Conservation (phyloP, 2,329 filamentous ascomycete genomes). For the Tolypocladium nubicola region DNA sequence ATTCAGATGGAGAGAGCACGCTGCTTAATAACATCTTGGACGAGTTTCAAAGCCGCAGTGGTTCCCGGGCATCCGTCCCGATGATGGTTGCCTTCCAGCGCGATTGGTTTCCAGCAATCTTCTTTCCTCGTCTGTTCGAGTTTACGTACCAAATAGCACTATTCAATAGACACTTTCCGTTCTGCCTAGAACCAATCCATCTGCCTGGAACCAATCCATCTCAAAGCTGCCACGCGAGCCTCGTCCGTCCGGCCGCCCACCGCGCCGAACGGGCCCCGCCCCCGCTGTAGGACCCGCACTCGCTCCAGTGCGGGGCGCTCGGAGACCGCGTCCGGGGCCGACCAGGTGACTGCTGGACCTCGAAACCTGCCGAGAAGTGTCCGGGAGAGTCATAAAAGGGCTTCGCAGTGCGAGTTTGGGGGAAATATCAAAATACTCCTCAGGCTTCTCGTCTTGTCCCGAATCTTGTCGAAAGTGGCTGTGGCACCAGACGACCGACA, state of each 20-base stretch:
- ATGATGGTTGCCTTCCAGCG: too few species aligned
- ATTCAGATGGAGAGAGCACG: background rate
- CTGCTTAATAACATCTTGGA: background rate
- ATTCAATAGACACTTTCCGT: too few species aligned
- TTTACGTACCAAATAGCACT: background rate
- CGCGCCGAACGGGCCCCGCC: background rate
- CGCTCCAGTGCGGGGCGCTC: background rate
- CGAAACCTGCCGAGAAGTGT: constrained; percentile 18
- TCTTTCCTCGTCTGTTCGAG: background rate
- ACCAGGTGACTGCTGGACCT: background rate
- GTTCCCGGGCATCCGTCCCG: too few species aligned
- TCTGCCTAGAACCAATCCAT: background rate
- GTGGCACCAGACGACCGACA: background rate
- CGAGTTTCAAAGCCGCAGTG: background rate
- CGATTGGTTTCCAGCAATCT: too few species aligned
- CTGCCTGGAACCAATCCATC: background rate
- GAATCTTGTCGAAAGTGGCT: background rate
- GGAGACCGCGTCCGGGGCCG: background rate
- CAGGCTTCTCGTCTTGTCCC: background rate
- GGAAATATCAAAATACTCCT: too few species aligned
- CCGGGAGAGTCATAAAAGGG: constrained; percentile 9
- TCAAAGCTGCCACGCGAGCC: background rate
- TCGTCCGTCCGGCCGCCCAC: background rate
- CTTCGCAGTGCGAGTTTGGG: background rate
- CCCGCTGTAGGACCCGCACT: background rate